Evolutionary conservation across 2,329 filamentous ascomycete genomes (phyloP).

Genomic region (Nannizziopsis arthrosporioides): DNA sequence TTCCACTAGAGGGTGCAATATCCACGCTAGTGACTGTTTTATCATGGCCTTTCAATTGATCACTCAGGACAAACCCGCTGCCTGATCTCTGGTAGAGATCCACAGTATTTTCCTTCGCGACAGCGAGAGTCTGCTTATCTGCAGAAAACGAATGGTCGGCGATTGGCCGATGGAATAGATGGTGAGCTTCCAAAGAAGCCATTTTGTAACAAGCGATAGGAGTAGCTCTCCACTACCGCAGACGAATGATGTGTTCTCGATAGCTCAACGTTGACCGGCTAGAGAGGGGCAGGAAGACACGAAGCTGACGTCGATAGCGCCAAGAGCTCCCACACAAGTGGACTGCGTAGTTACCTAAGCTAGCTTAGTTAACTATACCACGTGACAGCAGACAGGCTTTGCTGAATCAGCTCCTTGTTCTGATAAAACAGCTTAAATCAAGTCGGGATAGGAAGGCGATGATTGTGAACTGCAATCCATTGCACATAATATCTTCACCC

Average conservation of each 20-base stretch:
- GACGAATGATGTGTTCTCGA: neutral
- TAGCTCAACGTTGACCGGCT: too few species aligned
- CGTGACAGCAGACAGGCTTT: too few species aligned
- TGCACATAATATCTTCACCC: conserved; percentile 26
- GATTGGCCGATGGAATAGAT: conserved; percentile 92
- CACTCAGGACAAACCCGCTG: conserved; percentile 67
- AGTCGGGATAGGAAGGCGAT: too few species aligned
- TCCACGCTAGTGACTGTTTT: conserved; percentile 95
- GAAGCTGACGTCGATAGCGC: too few species aligned
- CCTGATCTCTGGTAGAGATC: conserved; percentile 72
- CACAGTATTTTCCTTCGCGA: conserved; percentile 78
- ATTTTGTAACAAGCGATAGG: conserved; percentile 62
- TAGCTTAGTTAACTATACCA: too few species aligned
- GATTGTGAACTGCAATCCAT: too few species aligned
- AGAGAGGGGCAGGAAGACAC: too few species aligned
- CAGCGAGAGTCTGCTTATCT: conserved; percentile 76
- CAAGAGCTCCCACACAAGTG: too few species aligned
- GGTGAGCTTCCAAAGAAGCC: conserved; percentile 81
- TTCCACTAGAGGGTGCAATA: conserved; percentile 78
- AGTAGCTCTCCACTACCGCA: conserved; percentile 97
- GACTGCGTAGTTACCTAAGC: too few species aligned
- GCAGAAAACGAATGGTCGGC: conserved; percentile 97
- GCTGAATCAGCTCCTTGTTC: too few species aligned
- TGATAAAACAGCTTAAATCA: too few species aligned
- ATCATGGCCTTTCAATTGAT: conserved; percentile 92